Evolutionary conservation across 306 rosid species (phyloP).

Genomic region (Lupinus albus): DNA sequence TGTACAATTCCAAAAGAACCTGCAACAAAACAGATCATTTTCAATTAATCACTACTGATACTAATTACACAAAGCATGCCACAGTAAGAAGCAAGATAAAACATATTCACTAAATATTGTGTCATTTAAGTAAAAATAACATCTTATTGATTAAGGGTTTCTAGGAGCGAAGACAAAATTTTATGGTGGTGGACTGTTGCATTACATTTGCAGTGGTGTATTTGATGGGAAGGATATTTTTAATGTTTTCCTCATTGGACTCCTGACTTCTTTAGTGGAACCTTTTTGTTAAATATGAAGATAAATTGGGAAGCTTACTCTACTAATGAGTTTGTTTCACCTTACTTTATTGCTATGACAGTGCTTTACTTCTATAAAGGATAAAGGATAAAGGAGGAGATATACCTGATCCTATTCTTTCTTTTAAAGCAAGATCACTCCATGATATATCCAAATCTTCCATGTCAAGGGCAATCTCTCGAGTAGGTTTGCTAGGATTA

Average conservation of each 20-base stretch:
- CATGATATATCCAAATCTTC: slow-evolving; percentile 86
- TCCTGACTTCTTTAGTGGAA: slow-evolving; percentile 24
- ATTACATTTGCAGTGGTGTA: slow-evolving; percentile 19
- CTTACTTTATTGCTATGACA: neutral
- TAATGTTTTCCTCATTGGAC: slow-evolving; percentile 21
- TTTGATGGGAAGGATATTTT: slow-evolving; percentile 25
- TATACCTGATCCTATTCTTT: slow-evolving; percentile 93
- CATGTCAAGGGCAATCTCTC: slow-evolving; percentile 59
- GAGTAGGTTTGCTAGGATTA: slow-evolving; percentile 53
- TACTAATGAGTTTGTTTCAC: slow-evolving; percentile 26
- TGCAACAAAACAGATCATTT: slow-evolving; percentile 50
- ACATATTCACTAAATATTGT: slow-evolving; percentile 26
- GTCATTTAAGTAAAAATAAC: slow-evolving; percentile 18
- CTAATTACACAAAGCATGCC: slow-evolving; percentile 32
- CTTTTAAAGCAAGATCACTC: slow-evolving; percentile 79
- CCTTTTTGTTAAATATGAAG: slow-evolving; percentile 5
- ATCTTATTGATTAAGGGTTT: slow-evolving; percentile 16
- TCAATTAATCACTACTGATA: slow-evolving; percentile 31
- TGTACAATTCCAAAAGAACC: slow-evolving; percentile 98
- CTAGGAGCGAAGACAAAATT: slow-evolving; percentile 22
- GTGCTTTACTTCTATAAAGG: neutral
- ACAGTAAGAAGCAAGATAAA: slow-evolving; percentile 29
- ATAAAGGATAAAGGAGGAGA: slow-evolving; percentile 26
- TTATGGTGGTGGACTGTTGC: neutral
- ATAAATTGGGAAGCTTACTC: slow-evolving; percentile 24